Percentiles rank a stretch among this genome's conserved stretches.
Conservation (phyloP, 1,284 basidiomycete species). For the Cryptococcus maquisensis region DNA sequence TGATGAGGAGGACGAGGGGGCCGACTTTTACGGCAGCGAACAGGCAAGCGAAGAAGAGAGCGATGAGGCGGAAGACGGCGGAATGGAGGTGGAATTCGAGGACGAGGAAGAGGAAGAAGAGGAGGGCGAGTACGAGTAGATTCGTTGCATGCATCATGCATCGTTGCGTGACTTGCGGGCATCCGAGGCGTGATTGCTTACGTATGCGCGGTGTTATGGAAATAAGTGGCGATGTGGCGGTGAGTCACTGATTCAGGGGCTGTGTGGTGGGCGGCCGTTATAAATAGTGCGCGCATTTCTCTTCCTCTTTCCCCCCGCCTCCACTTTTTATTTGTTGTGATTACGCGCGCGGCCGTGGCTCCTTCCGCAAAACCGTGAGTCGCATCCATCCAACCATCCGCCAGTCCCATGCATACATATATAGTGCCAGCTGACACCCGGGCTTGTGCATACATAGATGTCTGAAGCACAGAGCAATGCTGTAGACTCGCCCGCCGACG, state of each 20-base stretch:
- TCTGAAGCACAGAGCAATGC: no score
- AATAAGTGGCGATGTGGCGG: not conserved
- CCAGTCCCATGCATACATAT: no score
- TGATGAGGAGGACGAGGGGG: conserved; percentile 40
- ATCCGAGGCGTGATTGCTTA: not conserved
- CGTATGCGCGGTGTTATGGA: no score
- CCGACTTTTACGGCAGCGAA: conserved; percentile 11
- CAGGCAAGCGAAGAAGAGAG: conserved; percentile 25
- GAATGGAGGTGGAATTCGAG: conserved; percentile 19
- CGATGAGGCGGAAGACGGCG: conserved; percentile 50
- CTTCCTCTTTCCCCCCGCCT: conserved; percentile 33
- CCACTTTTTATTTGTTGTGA: conserved; percentile 23
- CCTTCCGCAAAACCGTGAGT: no score
- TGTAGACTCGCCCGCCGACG: no score
- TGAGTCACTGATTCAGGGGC: no score
- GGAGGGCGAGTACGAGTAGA: conserved; percentile 8
- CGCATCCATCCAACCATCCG: no score
- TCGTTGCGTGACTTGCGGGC: not conserved
- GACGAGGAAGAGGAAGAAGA: conserved; percentile 19
- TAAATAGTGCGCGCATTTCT: conserved; percentile 39
- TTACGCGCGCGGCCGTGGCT: not conserved
- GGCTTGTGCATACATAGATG: no score
- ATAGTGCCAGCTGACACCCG: no score
- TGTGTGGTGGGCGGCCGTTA: not conserved
- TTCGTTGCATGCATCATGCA: not conserved